Evolutionary conservation across 1,284 basidiomycete genomes (phyloP).

Genomic region (Tausonia pullulans): DNA sequence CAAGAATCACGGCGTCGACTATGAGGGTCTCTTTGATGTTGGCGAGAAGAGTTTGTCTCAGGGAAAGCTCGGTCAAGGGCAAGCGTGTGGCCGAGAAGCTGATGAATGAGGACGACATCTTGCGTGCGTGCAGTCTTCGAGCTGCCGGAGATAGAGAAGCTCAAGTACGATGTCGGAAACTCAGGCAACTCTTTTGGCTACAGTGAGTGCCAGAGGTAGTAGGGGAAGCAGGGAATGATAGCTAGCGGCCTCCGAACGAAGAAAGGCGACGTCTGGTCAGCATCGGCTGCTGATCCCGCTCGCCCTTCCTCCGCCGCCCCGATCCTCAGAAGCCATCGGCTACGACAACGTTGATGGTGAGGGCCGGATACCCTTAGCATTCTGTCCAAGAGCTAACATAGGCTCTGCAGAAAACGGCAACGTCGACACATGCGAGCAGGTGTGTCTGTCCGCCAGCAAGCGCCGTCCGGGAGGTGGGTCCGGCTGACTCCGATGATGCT

Average conservation of each 20-base stretch:
- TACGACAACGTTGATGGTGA: conserved; percentile 9
- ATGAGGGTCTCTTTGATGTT: conserved; percentile 1
- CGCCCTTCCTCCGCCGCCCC: no score
- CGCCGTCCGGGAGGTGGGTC: neutral
- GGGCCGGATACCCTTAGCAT: no score
- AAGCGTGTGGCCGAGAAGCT: neutral
- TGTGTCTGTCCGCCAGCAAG: neutral
- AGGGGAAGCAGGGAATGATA: no score
- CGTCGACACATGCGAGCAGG: conserved; percentile 3
- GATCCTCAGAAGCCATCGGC: neutral
- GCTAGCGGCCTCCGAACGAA: no score
- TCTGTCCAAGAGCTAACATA: no score
- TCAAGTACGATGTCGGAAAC: conserved; percentile 9
- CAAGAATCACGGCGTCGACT: conserved; percentile 7
- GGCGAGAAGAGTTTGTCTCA: neutral
- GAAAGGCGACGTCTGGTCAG: no score
- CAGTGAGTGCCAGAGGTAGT: no score
- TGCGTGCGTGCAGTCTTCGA: neutral
- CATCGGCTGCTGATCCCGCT: no score
- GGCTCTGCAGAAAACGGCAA: neutral
- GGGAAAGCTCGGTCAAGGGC: no score
- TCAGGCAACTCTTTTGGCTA: conserved; percentile 8
- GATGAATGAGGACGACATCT: neutral
- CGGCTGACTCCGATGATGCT: neutral
- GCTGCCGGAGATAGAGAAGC: conserved; percentile 8